Evolutionary conservation across 2,329 filamentous ascomycete species (phyloP), one percentile per base, ranked within the genome.

Genomic region (Graphilbum sp.): DNA sequence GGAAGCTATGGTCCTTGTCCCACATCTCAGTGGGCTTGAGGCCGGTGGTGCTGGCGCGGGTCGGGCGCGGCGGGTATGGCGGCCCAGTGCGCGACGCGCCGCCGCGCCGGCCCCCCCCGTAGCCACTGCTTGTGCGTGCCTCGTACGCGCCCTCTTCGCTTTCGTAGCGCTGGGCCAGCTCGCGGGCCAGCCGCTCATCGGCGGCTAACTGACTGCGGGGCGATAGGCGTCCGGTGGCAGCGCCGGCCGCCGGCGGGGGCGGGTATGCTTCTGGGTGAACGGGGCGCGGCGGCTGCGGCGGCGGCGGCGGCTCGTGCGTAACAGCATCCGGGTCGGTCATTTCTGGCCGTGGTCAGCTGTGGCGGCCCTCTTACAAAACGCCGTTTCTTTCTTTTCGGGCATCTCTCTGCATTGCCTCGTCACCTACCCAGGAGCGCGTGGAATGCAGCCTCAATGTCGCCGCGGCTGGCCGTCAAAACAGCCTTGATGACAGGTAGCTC

Each of bases 371-470:
- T 30, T n/a, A n/a, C n/a, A n/a, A n/a, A n/a, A n/a, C n/a, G n/a
- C n/a, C n/a, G n/a, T n/a, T n/a, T n/a, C n/a, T n/a, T n/a, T n/a
- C n/a, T n/a, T n/a, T n/a, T n/a, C n/a, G n/a, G n/a, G n/a, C n/a
- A n/a, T n/a, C n/a, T 18, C 30, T 18, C 16, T 25, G 21, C 7
- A 25, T 12, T 18, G n/a, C 30, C 17, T 34, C 16, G 7, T 2
- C 68, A 44, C 66, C n/a, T n/a, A 84, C 83, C 82, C 33, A 98
- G 68, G 32, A 98, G 69, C 27, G 90, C 90, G 60, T 95, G 90
- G 62, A 98, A 98, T 13, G 90, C 88, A 24, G 85, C 82, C 57
- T 98, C 90, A 35, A 96, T 77, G 51, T 79, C 75, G 42, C 87
- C 88, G 41, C 77, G 70, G 55, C 90, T 96, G 13, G 90, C 90